Conservation (phyloP, 1,284 basidiomycete species). For the Boletus hoseneyae region DNA sequence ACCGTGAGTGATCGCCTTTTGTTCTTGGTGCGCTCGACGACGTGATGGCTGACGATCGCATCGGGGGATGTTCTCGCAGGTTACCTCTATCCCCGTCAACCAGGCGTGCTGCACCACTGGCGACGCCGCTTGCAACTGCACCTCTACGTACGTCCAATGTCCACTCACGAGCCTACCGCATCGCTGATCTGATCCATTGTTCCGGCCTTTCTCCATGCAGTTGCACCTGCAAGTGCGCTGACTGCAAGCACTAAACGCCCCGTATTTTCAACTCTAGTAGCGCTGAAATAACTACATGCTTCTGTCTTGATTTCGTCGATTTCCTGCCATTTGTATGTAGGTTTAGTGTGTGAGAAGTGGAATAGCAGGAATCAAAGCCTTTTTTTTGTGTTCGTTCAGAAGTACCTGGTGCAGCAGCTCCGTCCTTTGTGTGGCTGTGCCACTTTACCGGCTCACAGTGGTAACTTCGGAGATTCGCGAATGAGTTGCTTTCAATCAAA, state of each 20-base stretch:
- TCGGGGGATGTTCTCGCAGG: constrained; percentile 3
- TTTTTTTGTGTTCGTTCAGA: no score
- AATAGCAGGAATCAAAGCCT: no score
- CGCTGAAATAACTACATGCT: no score
- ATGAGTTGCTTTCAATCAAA: no score
- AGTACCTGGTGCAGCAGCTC: no score
- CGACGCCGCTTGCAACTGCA: constrained; percentile 11
- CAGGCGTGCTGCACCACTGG: constrained; percentile 22
- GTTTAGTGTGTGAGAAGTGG: no score
- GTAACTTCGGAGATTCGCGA: no score
- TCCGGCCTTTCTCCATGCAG: background rate
- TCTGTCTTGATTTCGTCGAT: no score
- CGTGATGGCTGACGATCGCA: background rate
- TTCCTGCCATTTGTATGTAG: no score
- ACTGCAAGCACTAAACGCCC: constrained; percentile 6
- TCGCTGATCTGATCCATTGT: background rate
- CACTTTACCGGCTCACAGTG: no score
- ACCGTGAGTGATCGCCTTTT: constrained; percentile 11
- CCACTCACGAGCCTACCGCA: background rate
- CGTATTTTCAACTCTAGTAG: no score
- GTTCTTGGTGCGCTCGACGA: background rate
- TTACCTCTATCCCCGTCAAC: constrained; percentile 23
- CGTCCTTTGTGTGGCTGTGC: no score
- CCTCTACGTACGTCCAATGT: constrained; percentile 6
- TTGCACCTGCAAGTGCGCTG: constrained; percentile 4